Base-by-base conservation (phyloP, 192 early-diverging fungal genomes). In the Umbelopsis isabellina region DNA sequence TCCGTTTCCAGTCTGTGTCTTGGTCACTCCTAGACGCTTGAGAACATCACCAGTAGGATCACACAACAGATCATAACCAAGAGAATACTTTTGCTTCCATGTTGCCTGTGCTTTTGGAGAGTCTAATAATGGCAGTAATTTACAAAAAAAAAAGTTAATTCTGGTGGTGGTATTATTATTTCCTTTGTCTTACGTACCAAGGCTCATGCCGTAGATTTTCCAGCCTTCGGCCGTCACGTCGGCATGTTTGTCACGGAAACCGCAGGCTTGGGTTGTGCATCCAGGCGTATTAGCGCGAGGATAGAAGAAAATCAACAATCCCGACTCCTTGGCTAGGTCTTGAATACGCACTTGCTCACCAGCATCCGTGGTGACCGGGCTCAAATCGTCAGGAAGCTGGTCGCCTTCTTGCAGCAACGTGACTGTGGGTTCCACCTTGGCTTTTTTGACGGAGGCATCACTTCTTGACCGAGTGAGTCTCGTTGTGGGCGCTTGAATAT, bases 171-270 rank as follows among this genome's bases (percentile, higher is more conserved):
- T 25, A 16, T 13, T 1, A 33, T 7, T 0, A 33, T 25, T 30
- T 11, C 27, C 15, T 58, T 58, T 58, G 37, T 41, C 10, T 18
- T 33, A 35, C 55, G 27, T 35, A 61, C 55, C 55, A 61, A 35
- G 33, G 12, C 55, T 61, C 55, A 61, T 61, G 33, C 55, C 55
- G 33, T 61, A 61, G 3, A 61, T 33, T 61, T 61, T 61, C 55
- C 55, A 61, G 0, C 55, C 55, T 27, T 61, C 55, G 55, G 55
- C 55, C 10, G 5, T 12, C 4, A 61, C 30, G 12, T 61, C 55
- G 27, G 21, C 30, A 37, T 35, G 33, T 30, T 16, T 37, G 27
- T 61, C 55, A 61, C 55, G 55, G 55, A 61, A 61, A 12, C 55
- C 55, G 7, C 55, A 61, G 4, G 55, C 55, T 61, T 61, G 55